These are phyloP conservation scores for Pulveroboletus sp. DNA, from an alignment of 768 basidiomycete species.

Conservation along the genomic window DNA sequence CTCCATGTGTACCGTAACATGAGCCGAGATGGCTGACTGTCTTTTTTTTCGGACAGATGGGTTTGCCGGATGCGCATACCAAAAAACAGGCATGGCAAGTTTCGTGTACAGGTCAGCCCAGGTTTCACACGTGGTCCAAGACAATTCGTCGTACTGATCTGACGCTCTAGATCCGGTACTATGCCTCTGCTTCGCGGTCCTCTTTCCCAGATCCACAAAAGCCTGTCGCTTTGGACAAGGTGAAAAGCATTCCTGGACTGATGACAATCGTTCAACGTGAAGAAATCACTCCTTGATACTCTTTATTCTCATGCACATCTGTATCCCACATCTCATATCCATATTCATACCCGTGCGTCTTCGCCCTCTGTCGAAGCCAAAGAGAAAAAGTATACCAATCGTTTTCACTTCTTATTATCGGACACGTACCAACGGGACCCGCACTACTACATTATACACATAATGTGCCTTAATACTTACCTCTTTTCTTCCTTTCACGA, in stretches of 20 bases:
- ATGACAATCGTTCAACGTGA: conserved; percentile 66
- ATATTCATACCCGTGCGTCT: background rate
- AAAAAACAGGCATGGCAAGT: conserved; percentile 48
- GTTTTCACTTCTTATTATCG: background rate
- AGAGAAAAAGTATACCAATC: background rate
- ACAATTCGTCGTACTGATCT: background rate
- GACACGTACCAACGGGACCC: too few species aligned
- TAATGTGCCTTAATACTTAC: too few species aligned
- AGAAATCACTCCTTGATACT: conserved; percentile 16
- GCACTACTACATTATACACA: too few species aligned
- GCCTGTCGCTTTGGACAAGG: conserved; percentile 62
- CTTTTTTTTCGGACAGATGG: conserved; percentile 47
- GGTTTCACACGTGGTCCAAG: background rate
- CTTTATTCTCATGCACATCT: background rate
- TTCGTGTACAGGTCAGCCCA: conserved; percentile 56
- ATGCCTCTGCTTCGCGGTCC: conserved; percentile 57
- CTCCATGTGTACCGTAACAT: background rate
- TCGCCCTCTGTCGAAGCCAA: background rate
- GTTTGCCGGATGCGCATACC: conserved; percentile 55
- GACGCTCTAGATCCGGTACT: conserved; percentile 54
- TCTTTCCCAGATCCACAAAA: conserved; percentile 51
- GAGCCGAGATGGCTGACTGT: conserved; percentile 3
- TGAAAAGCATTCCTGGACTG: conserved; percentile 62
- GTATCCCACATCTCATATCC: background rate
- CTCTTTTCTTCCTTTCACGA: too few species aligned